Evolutionary conservation across 139 green algal genomes (phyloP).

Genomic region (Closterium sp.): DNA sequence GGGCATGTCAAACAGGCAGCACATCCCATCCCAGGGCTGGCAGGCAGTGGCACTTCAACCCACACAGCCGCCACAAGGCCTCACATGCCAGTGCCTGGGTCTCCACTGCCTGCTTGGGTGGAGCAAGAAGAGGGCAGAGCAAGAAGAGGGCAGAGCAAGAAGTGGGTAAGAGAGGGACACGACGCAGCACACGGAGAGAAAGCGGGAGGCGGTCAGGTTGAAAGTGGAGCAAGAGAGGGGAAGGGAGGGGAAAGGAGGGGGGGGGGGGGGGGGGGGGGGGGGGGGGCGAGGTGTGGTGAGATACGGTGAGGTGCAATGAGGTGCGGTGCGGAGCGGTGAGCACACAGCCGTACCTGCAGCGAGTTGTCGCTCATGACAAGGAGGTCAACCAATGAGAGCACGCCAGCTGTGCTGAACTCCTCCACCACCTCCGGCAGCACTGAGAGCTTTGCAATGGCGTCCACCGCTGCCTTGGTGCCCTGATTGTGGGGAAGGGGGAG

Average conservation of each 20-base stretch:
- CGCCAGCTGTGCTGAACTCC: not conserved
- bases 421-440: slow-evolving; percentile 6
- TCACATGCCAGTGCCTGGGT: not conserved
- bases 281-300: no score
- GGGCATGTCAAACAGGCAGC: not conserved
- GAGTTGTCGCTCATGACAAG: not conserved
- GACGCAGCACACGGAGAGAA: no score
- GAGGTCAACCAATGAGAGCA: slow-evolving; percentile 2
- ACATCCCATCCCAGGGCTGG: no score
- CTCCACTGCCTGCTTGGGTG: not conserved
- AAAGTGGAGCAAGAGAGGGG: not conserved
- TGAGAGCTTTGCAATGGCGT: not conserved
- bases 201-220: no score
- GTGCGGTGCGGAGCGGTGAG: no score
- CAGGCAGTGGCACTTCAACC: no score
- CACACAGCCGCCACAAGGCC: not conserved
- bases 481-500: no score
- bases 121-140: no score
- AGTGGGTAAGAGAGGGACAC: no score
- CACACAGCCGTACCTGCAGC: not conserved
- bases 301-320: no score
- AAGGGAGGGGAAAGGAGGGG: not conserved
- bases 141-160: no score
- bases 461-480: slow-evolving; percentile 2
- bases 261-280: no score